Percentiles rank a stretch among this genome's conserved stretches.
Conservation (phyloP, 2,329 filamentous ascomycete species). For the Plectosphaerella sp. region DNA sequence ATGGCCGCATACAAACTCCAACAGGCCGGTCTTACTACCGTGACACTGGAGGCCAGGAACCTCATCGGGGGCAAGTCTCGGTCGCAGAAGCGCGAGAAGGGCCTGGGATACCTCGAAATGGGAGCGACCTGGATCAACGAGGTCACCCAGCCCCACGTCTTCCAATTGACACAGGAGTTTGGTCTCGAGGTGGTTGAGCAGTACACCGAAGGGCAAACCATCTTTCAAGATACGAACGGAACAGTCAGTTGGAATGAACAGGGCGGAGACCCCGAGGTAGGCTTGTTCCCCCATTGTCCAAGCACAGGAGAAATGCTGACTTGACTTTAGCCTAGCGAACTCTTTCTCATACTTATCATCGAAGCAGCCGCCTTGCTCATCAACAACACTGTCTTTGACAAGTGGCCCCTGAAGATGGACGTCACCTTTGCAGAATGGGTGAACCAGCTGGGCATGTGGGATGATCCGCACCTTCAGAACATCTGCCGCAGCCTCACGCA, state of each 20-base stretch:
- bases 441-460: neutral
- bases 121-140: constrained; percentile 14
- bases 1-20: constrained; percentile 6
- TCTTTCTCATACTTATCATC: neutral
- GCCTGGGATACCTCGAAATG: constrained; percentile 6
- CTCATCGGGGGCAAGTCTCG: constrained; percentile 8
- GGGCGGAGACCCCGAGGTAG: neutral
- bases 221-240: constrained; percentile 3
- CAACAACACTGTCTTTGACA: constrained; percentile 1
- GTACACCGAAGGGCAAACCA: constrained; percentile 3
- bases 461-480: neutral
- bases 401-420: neutral
- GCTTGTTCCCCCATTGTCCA: too few relatives aligned
- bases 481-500: constrained; percentile 1
- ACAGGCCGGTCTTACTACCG: neutral
- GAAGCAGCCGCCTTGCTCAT: neutral
- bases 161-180: constrained; percentile 4
- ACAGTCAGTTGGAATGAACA: neutral
- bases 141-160: constrained; percentile 6
- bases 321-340: too few relatives aligned
- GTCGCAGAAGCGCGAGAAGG: neutral
- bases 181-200: constrained; percentile 9
- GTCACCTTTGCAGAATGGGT: constrained; percentile 3
- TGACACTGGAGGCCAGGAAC: constrained; percentile 2
- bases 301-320: too few relatives aligned